Conservation (phyloP, 1,284 basidiomycete species). For the Grifola frondosa region DNA sequence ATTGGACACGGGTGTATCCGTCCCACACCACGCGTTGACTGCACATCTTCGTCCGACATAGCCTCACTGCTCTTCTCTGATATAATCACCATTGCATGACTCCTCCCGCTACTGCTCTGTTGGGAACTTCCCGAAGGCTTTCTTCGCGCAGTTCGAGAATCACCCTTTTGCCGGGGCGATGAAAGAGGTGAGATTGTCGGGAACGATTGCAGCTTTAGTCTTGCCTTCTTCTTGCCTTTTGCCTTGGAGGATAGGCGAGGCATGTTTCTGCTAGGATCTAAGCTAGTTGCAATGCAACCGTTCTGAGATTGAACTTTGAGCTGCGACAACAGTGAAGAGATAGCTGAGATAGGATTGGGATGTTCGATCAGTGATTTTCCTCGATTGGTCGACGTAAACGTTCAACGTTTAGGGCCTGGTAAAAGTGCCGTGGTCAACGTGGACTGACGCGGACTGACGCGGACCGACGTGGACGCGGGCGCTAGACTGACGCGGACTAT, state of each 20-base stretch:
- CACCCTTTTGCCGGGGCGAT: conserved; percentile 8
- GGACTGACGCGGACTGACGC: no score
- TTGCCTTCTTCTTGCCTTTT: conserved; percentile 5
- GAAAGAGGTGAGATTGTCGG: conserved; percentile 17
- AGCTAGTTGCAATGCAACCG: no score
- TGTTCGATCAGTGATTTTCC: no score
- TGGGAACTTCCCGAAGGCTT: conserved; percentile 3
- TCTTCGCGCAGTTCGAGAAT: conserved; percentile 5
- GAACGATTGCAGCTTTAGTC: conserved; percentile 8
- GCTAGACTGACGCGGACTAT: no score
- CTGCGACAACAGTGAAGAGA: conserved; percentile 13
- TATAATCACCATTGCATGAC: no score
- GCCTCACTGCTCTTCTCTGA: conserved; percentile 6
- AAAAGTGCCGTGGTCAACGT: no score
- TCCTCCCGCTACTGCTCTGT: no score
- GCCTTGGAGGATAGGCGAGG: conserved; percentile 9
- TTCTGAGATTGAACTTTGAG: no score
- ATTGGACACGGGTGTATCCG: conserved; percentile 49
- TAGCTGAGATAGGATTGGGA: neutral
- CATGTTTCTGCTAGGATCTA: neutral
- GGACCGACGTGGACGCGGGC: no score
- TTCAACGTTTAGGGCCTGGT: no score
- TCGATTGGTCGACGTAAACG: no score
- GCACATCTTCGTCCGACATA: conserved; percentile 10
- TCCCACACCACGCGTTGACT: conserved; percentile 7